These are phyloP conservation scores for Usnea hakonensis DNA, from an alignment of 495 filamentous ascomycete species.

Conservation along the genomic window DNA sequence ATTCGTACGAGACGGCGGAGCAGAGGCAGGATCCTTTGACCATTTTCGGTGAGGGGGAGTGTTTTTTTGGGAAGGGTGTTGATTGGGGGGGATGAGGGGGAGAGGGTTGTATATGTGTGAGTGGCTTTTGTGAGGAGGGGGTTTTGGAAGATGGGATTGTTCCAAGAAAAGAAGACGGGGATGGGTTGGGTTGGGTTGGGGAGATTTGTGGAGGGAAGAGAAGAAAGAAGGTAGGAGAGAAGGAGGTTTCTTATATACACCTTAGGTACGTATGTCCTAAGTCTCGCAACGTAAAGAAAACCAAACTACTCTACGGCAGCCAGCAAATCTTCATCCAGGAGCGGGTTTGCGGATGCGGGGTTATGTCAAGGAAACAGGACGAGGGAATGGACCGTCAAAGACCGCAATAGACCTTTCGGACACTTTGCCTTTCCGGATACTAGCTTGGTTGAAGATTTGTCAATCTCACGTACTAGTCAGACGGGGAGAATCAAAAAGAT, in stretches of 20 bases:
- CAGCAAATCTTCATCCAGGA: too few relatives aligned
- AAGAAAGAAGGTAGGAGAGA: neutral
- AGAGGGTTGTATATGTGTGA: neutral
- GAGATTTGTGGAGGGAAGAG: neutral
- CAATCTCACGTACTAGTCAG: neutral
- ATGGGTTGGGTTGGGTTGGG: too few relatives aligned
- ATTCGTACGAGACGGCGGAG: conserved; percentile 32
- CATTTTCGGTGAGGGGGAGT: conserved; percentile 30
- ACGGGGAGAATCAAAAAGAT: neutral
- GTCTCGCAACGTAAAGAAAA: too few relatives aligned
- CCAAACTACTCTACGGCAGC: too few relatives aligned
- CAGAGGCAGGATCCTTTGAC: conserved; percentile 38
- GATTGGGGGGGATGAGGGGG: neutral
- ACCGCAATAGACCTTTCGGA: neutral
- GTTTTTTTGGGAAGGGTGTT: neutral
- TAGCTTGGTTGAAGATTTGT: neutral
- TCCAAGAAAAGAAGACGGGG: too few relatives aligned
- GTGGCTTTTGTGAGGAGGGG: too few relatives aligned
- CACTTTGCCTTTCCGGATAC: neutral
- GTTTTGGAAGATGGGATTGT: too few relatives aligned
- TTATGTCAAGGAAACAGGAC: too few relatives aligned
- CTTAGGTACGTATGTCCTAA: too few relatives aligned
- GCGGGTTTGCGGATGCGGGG: neutral
- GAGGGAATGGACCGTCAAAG: conserved; percentile 2
- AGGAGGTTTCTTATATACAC: neutral